These are phyloP conservation scores for Monosporascus sp. DNA, from an alignment of 2,329 filamentous ascomycete genomes.

Conservation along the genomic window DNA sequence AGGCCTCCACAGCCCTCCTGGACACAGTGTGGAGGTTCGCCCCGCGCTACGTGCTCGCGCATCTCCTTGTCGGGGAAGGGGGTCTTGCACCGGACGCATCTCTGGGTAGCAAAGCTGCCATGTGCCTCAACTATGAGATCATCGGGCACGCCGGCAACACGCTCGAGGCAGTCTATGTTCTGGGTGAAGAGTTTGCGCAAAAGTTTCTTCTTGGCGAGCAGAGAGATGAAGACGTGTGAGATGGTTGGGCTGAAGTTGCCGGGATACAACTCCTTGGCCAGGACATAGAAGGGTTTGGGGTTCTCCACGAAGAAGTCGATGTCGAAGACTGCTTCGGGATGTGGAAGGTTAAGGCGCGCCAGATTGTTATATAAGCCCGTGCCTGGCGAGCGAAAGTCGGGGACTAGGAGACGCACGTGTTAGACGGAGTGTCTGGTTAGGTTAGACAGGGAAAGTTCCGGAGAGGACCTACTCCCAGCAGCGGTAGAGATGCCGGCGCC, in stretches of 20 bases:
- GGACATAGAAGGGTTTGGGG: conserved; percentile 83
- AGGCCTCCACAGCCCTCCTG: conserved; percentile 62
- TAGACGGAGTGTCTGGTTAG: background rate
- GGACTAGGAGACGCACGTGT: conserved; percentile 48
- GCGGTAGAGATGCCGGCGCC: conserved; percentile 84
- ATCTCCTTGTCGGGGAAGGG: conserved; percentile 70
- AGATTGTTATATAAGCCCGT: conserved; percentile 94
- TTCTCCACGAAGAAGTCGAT: conserved; percentile 82
- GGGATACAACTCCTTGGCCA: conserved; percentile 89
- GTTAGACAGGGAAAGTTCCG: background rate
- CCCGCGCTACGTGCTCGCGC: conserved; percentile 59
- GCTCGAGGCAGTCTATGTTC: conserved; percentile 94
- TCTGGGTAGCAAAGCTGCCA: conserved; percentile 86
- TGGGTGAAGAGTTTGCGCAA: conserved; percentile 89
- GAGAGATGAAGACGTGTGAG: conserved; percentile 79
- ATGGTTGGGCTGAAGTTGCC: conserved; percentile 85
- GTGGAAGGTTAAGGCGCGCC: conserved; percentile 75
- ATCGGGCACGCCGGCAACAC: conserved; percentile 73
- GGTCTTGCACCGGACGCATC: conserved; percentile 81
- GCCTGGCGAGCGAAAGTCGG: conserved; percentile 89
- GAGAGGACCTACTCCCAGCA: conserved; percentile 49
- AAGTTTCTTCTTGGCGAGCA: conserved; percentile 73
- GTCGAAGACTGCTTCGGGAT: conserved; percentile 91
- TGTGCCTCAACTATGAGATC: conserved; percentile 89
- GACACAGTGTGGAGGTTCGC: conserved; percentile 65